These are phyloP conservation scores for Ascochyta rabiei DNA, from an alignment of 2,329 filamentous ascomycete genomes.

Conservation along the genomic window DNA sequence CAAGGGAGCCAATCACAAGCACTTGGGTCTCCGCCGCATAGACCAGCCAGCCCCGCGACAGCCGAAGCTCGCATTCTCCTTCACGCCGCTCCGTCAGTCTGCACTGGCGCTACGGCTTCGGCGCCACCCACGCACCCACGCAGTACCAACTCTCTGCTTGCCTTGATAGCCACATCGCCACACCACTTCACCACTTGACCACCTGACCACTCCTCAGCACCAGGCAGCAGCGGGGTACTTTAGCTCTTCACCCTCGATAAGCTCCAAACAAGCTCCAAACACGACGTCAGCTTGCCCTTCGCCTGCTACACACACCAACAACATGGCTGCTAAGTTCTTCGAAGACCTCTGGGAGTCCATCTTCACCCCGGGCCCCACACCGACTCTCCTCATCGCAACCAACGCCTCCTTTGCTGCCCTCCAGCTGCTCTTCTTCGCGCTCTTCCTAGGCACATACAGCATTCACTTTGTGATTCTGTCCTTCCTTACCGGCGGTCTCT, in stretches of 20 bases:
- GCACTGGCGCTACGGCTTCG: conserved; percentile 15
- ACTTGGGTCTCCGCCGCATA: conserved; percentile 11
- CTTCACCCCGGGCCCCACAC: conserved; percentile 90
- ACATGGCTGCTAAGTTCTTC: conserved; percentile 59
- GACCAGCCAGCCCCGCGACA: conserved; percentile 16
- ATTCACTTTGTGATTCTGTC: conserved; percentile 88
- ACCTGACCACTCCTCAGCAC: conserved; percentile 1
- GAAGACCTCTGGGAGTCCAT: conserved; percentile 87
- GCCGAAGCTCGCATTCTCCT: conserved; percentile 14
- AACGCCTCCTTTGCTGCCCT: conserved; percentile 88
- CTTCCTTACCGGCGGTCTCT: conserved; percentile 77
- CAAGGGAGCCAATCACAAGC: conserved; percentile 9
- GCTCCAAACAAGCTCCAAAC: conserved; percentile 2
- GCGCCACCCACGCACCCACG: conserved; percentile 13
- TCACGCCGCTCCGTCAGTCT: conserved; percentile 17
- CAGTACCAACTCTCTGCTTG: not conserved
- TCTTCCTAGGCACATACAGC: conserved; percentile 82
- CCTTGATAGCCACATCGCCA: conserved; percentile 3
- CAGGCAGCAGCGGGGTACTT: conserved; percentile 17
- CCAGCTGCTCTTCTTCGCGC: conserved; percentile 75
- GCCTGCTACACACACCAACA: not conserved
- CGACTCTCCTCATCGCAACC: conserved; percentile 84
- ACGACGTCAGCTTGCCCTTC: conserved; percentile 3
- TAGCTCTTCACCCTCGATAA: not conserved
- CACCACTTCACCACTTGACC: conserved; percentile 5